These are phyloP conservation scores for Excoecaria cochinchinensis DNA, from an alignment of 345 rosid species.

Conservation along the genomic window DNA sequence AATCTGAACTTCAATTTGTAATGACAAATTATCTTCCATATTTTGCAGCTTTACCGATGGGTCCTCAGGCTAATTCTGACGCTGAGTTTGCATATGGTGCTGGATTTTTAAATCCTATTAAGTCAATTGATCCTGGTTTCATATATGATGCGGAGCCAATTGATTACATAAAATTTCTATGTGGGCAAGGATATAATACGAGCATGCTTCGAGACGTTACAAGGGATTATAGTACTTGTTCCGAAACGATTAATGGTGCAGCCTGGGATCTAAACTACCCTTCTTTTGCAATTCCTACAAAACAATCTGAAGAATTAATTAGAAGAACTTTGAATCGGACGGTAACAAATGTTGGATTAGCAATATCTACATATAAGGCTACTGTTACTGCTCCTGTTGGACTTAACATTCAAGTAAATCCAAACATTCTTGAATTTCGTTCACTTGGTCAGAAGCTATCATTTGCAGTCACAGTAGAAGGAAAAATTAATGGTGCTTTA, in stretches of 20 bases:
- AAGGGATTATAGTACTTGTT: neutral
- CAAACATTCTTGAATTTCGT: constrained; percentile 18
- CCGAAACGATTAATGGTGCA: constrained; percentile 14
- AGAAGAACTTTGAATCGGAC: neutral
- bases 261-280: constrained; percentile 56
- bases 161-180: constrained; percentile 7
- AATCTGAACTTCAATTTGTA: too few relatives aligned
- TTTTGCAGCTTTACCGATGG: neutral
- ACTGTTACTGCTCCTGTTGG: constrained; percentile 17
- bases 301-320: neutral
- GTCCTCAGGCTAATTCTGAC: neutral
- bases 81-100: constrained; percentile 17
- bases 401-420: constrained; percentile 18
- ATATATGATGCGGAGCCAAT: neutral
- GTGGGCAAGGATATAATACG: neutral
- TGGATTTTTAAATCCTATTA: constrained; percentile 8
- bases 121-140: constrained; percentile 7
- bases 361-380: constrained; percentile 8
- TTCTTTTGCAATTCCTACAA: constrained; percentile 1
- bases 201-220: neutral
- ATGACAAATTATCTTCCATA: too few relatives aligned
- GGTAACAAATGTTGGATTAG: neutral
- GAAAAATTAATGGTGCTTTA: neutral
- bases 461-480: constrained; percentile 24
- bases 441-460: constrained; percentile 21